Conservation (phyloP, 2,329 filamentous ascomycete species). For the Gnomoniopsis smithogilvyi region DNA sequence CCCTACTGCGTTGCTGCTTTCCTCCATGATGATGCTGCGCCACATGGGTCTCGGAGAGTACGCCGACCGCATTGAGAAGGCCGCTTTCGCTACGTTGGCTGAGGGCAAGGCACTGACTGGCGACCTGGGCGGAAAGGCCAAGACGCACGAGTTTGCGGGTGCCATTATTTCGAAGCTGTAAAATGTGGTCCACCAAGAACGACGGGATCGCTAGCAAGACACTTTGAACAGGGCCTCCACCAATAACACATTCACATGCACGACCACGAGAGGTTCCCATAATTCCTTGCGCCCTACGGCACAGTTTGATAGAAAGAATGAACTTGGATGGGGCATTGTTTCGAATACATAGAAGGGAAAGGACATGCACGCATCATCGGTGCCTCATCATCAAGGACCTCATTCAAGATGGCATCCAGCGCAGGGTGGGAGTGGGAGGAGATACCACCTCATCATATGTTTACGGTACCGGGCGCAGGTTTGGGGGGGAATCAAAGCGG, state of each 20-base stretch:
- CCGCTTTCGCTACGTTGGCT: slow-evolving; percentile 90
- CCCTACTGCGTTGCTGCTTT: slow-evolving; percentile 92
- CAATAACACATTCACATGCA: background rate
- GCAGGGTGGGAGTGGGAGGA: background rate
- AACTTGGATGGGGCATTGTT: background rate
- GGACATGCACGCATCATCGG: slow-evolving; percentile 1
- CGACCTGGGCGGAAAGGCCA: slow-evolving; percentile 92
- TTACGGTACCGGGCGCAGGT: background rate
- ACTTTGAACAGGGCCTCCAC: background rate
- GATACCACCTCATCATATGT: background rate
- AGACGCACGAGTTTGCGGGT: slow-evolving; percentile 89
- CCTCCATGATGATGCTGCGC: slow-evolving; percentile 98
- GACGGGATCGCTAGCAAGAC: background rate
- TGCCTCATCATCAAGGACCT: background rate
- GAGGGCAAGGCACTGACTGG: slow-evolving; percentile 97
- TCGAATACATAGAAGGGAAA: slow-evolving; percentile 1
- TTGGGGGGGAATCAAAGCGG: background rate
- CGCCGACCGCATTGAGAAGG: slow-evolving; percentile 85
- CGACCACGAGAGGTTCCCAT: background rate
- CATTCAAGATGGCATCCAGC: background rate
- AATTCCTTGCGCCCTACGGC: background rate
- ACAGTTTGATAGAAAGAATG: background rate
- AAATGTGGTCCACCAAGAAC: slow-evolving; percentile 22
- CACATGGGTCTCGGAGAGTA: slow-evolving; percentile 91
- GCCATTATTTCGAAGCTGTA: slow-evolving; percentile 78